Conservation (phyloP, 108 stramenopile species). For the Skeletonema tropicum region DNA sequence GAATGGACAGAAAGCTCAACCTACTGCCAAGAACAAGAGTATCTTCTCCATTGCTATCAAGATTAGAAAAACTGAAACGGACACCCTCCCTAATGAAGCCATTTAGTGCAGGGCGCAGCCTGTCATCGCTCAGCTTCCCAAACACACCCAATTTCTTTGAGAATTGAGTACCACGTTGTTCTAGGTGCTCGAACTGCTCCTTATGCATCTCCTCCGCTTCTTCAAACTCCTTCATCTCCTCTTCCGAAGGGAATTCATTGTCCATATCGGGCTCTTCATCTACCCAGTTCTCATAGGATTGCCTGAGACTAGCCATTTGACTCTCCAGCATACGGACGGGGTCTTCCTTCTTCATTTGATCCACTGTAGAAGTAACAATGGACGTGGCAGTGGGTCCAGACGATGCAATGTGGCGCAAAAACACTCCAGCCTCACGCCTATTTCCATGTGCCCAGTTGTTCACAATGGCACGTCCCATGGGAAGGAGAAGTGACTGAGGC, state of each 20-base stretch:
- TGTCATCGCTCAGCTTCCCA: conserved; percentile 57
- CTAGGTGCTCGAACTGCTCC: conserved; percentile 52
- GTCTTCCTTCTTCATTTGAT: conserved; percentile 69
- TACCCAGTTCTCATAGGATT: conserved; percentile 78
- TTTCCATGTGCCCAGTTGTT: conserved; percentile 77
- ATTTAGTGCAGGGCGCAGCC: conserved; percentile 61
- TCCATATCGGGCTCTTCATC: conserved; percentile 73
- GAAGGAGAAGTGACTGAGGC: conserved; percentile 55
- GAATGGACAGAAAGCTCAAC: conserved; percentile 70
- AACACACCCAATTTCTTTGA: conserved; percentile 75
- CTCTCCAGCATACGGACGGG: conserved; percentile 85
- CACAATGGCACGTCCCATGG: conserved; percentile 61
- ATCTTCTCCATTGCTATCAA: conserved; percentile 62
- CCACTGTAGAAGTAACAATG: conserved; percentile 50
- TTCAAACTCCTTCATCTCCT: conserved; percentile 72
- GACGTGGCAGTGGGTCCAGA: conserved; percentile 52
- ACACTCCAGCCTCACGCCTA: conserved; percentile 80
- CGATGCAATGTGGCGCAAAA: conserved; percentile 66
- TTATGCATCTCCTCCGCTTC: conserved; percentile 57
- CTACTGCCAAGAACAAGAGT: conserved; percentile 73
- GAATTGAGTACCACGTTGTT: conserved; percentile 66
- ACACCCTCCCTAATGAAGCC: conserved; percentile 82
- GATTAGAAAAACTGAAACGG: conserved; percentile 78
- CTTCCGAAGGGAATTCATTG: conserved; percentile 67
- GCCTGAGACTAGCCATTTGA: conserved; percentile 83